Evolutionary conservation across 2,329 filamentous ascomycete genomes (phyloP).

Genomic region (Dactylellina leptospora): DNA sequence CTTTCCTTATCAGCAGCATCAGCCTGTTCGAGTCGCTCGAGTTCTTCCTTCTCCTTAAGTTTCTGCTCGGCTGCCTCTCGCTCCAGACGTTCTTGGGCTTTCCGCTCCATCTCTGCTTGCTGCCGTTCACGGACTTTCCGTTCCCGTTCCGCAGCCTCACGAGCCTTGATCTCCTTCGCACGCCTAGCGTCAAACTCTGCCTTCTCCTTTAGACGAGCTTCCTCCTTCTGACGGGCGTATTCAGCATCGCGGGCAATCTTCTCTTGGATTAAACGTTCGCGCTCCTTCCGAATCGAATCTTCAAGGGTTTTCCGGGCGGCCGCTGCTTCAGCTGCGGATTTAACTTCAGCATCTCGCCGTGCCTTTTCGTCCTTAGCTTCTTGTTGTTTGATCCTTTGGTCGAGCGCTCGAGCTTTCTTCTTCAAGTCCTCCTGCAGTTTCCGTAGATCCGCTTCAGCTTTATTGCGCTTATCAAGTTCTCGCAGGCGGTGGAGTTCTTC

Average conservation of each 20-base stretch:
- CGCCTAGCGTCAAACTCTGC: constrained; percentile 36
- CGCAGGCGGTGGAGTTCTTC: constrained; percentile 24
- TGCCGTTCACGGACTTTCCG: constrained; percentile 69
- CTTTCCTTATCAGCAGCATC: constrained; percentile 48
- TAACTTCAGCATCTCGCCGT: constrained; percentile 36
- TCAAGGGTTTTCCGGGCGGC: constrained; percentile 38
- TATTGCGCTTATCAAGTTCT: constrained; percentile 38
- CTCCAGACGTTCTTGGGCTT: constrained; percentile 79
- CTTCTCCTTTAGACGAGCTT: constrained; percentile 17
- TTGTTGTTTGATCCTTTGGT: constrained; percentile 48
- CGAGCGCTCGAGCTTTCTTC: constrained; percentile 37
- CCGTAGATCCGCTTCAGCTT: constrained; percentile 26
- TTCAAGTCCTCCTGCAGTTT: constrained; percentile 38
- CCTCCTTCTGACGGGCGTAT: constrained; percentile 41
- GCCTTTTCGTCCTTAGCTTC: constrained; percentile 44
- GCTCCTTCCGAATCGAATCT: constrained; percentile 48
- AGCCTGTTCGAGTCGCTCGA: constrained; percentile 64
- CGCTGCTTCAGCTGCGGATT: constrained; percentile 32
- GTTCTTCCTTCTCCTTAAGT: constrained; percentile 63
- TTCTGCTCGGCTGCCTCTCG: constrained; percentile 61
- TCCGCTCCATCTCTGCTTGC: constrained; percentile 85
- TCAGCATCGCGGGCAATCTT: constrained; percentile 40
- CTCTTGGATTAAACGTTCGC: constrained; percentile 45
- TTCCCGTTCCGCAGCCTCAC: constrained; percentile 73
- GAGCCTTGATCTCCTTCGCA: constrained; percentile 58